Evolutionary conservation across 768 basidiomycete genomes (phyloP).

Genomic region (Agaricus bisporus): DNA sequence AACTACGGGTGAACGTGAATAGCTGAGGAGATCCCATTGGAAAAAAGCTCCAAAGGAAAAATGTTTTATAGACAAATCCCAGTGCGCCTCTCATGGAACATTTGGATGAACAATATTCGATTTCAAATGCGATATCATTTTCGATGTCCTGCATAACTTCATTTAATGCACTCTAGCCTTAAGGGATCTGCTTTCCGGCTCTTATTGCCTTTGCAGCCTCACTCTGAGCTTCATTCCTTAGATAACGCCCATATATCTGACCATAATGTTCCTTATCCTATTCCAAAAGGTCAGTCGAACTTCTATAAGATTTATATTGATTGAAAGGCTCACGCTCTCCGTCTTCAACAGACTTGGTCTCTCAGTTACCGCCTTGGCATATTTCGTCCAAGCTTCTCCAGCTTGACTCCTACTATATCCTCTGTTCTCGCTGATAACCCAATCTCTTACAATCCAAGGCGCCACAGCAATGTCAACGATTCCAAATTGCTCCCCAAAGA

Average conservation of each 20-base stretch:
- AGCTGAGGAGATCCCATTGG: no score
- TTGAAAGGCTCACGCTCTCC: constrained; percentile 24
- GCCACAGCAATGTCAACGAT: constrained; percentile 49
- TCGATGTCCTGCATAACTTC: no score
- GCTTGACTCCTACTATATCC: constrained; percentile 38
- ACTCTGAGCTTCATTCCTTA: constrained; percentile 50
- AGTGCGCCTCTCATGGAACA: no score
- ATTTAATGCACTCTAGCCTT: no score
- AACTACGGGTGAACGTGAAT: no score
- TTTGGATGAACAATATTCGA: no score
- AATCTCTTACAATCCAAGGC: constrained; percentile 47
- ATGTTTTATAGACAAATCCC: no score
- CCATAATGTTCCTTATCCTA: constrained; percentile 30
- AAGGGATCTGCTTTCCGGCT: constrained; percentile 36
- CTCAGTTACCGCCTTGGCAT: constrained; percentile 33
- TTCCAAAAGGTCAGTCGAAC: not conserved
- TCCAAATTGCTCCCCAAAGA: constrained; percentile 47
- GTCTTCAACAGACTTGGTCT: constrained; percentile 44
- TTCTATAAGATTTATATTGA: not conserved
- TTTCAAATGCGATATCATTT: no score
- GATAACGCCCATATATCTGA: constrained; percentile 47
- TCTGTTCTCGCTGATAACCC: constrained; percentile 42
- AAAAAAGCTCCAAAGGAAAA: no score
- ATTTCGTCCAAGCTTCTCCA: constrained; percentile 38
- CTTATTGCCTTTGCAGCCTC: constrained; percentile 47